Conservation (phyloP, 2,329 filamentous ascomycete species). For the Teratosphaeria destructans region DNA sequence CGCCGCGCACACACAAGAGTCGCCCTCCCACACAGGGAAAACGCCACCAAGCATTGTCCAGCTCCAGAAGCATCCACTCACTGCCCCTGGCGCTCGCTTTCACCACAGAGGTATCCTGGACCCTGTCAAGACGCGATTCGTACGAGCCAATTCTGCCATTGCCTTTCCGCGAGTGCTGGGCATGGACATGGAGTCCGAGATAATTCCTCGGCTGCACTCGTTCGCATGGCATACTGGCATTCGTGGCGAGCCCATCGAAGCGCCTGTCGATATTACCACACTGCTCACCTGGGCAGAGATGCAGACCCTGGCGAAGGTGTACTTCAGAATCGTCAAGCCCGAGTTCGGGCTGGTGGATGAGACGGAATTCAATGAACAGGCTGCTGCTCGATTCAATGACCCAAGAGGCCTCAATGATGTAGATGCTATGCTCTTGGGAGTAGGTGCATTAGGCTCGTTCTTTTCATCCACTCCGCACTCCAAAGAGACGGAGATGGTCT, state of each 20-base stretch:
- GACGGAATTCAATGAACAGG: slow-evolving; percentile 22
- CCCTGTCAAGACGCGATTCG: slow-evolving; percentile 25
- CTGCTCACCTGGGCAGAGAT: slow-evolving; percentile 22
- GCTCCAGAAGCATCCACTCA: slow-evolving; percentile 24
- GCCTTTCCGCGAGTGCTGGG: slow-evolving; percentile 46
- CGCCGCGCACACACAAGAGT: slow-evolving; percentile 10
- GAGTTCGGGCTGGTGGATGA: slow-evolving; percentile 42
- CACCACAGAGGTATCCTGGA: slow-evolving; percentile 27
- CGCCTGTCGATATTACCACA: slow-evolving; percentile 15
- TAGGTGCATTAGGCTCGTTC: slow-evolving; percentile 46
- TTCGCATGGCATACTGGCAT: slow-evolving; percentile 44
- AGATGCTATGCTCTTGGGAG: slow-evolving; percentile 43
- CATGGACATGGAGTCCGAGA: slow-evolving; percentile 43
- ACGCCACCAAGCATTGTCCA: slow-evolving; percentile 21
- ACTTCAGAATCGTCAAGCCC: slow-evolving; percentile 44
- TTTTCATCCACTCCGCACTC: slow-evolving; percentile 37
- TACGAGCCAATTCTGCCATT: slow-evolving; percentile 34
- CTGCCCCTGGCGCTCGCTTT: slow-evolving; percentile 25
- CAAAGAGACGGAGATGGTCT: slow-evolving; percentile 38
- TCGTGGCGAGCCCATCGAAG: slow-evolving; percentile 17
- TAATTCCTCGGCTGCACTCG: slow-evolving; percentile 43
- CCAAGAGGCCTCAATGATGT: slow-evolving; percentile 24
- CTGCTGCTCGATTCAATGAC: slow-evolving; percentile 16
- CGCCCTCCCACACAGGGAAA: slow-evolving; percentile 4
- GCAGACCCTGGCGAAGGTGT: slow-evolving; percentile 28